phyloP scores from a whole-genome alignment of 495 filamentous ascomycete species.

The Neurospora discreta region DNA sequence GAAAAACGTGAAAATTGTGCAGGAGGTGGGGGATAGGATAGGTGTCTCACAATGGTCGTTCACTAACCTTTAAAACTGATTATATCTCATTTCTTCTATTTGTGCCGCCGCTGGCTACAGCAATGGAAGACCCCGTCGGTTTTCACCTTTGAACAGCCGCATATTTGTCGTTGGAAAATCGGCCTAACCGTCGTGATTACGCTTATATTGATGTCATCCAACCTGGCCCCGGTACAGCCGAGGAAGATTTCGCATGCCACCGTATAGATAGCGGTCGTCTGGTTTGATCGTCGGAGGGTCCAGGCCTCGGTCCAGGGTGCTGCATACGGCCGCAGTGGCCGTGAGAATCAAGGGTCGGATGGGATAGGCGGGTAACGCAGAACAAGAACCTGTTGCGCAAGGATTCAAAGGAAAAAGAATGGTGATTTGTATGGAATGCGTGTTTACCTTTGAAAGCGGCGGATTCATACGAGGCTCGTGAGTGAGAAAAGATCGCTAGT shows the following conservation, averaged over 20 bases:
- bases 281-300: constrained; percentile 1
- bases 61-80: neutral
- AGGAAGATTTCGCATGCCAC: constrained; percentile 3
- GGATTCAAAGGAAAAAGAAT: neutral
- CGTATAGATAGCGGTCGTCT: neutral
- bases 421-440: neutral
- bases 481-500: constrained; percentile 8
- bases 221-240: constrained; percentile 11
- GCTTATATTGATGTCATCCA: constrained; percentile 19
- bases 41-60: neutral
- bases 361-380: constrained; percentile 1
- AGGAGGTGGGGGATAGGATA: neutral
- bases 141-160: neutral
- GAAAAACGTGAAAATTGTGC: neutral
- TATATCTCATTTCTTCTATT: neutral
- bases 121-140: neutral
- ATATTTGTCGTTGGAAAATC: neutral
- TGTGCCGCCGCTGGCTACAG: neutral
- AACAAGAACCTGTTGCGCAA: neutral
- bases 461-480: constrained; percentile 36
- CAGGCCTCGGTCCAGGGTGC: neutral
- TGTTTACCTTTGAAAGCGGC: constrained; percentile 36
- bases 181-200: constrained; percentile 16
- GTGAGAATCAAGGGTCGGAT: neutral
- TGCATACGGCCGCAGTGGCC: neutral